Evolutionary conservation across 257 asterid species (phyloP).

Genomic region (Paulownia fortunei): DNA sequence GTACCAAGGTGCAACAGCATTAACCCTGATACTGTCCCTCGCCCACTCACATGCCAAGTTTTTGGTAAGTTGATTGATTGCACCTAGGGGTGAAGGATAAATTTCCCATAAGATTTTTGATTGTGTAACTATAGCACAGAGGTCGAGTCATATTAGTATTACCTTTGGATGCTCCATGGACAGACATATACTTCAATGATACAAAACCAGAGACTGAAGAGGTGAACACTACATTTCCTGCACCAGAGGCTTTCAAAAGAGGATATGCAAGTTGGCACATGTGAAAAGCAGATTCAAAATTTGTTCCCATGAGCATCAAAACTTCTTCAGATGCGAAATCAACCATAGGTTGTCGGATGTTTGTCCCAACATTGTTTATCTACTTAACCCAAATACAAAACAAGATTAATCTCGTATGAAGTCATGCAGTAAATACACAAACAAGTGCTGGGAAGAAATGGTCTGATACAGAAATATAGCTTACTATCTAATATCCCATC

Average conservation of each 20-base stretch:
- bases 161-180: constrained; percentile 78
- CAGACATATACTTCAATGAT: constrained; percentile 64
- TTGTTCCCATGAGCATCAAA: constrained; percentile 52
- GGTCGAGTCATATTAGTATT: background rate
- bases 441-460: background rate
- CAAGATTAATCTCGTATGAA: constrained; percentile 24
- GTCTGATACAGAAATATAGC: background rate
- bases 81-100: constrained; percentile 47
- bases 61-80: constrained; percentile 75
- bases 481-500: background rate
- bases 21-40: constrained; percentile 61
- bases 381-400: constrained; percentile 41
- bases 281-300: constrained; percentile 67
- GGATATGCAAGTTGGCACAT: constrained; percentile 69
- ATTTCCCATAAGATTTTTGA: background rate
- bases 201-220: constrained; percentile 72
- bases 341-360: constrained; percentile 60
- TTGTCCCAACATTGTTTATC: constrained; percentile 66
- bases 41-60: constrained; percentile 81
- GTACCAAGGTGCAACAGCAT: constrained; percentile 83
- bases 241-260: constrained; percentile 60
- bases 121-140: background rate
- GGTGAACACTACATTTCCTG: constrained; percentile 69
- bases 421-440: constrained; percentile 12
- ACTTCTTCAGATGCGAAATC: constrained; percentile 65